A percentile compares a stretch with the other conserved stretches of the same genome.
Evolutionary conservation across 169 alveolate species (phyloP).

Genomic region (Cryptosporidium sp.): DNA sequence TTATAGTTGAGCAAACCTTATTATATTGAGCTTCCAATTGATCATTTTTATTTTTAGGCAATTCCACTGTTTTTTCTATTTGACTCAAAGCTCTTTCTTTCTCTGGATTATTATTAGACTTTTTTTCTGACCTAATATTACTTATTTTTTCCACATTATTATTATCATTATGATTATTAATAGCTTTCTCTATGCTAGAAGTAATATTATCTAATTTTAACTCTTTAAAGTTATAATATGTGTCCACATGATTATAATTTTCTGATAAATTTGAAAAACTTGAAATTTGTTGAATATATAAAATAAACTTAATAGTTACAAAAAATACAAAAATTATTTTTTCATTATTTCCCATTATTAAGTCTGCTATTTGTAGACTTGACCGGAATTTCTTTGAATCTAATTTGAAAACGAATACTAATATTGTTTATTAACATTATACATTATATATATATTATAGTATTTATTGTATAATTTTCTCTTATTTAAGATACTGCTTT

Average conservation of each 20-base stretch:
- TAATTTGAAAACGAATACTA: neutral
- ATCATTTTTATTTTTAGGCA: neutral
- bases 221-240: neutral
- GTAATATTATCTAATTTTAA: neutral
- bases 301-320: neutral
- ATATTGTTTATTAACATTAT: neutral
- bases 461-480: neutral
- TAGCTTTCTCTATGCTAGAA: neutral
- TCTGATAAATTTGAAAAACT: neutral
- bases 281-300: neutral
- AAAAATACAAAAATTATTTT: neutral
- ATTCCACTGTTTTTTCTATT: neutral
- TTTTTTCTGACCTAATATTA: slow-evolving; percentile 8
- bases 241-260: neutral
- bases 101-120: neutral
- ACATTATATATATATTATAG: neutral
- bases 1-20: slow-evolving; percentile 15
- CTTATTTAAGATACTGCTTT: neutral
- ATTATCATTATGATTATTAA: neutral
- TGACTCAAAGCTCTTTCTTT: neutral
- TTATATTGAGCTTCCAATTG: neutral
- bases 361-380: neutral
- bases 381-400: neutral
- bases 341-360: neutral
- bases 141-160: neutral